Percentiles rank a stretch among this genome's conserved stretches.
These are phyloP conservation scores for Combretum micranthum DNA, from an alignment of 345 rosid species.

Conservation along the genomic window DNA sequence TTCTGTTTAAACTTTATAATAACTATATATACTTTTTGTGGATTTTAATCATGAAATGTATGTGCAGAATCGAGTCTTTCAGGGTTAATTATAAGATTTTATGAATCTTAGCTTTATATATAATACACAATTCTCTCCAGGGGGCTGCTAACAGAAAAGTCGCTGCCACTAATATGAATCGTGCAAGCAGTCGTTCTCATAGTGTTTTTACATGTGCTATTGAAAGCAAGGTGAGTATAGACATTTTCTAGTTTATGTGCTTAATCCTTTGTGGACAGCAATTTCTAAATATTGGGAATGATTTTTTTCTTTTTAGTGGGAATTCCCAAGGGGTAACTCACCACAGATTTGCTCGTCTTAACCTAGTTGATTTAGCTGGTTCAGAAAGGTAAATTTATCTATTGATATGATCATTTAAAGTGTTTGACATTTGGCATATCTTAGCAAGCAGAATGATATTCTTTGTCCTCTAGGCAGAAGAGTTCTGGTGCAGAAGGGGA, in stretches of 20 bases:
- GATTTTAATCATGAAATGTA: too few relatives aligned
- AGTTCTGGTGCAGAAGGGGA: conserved; percentile 99
- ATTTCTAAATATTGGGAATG: background rate
- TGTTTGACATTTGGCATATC: background rate
- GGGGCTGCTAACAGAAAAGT: conserved; percentile 97
- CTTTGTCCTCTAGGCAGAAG: conserved; percentile 56
- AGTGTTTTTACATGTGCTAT: conserved; percentile 95
- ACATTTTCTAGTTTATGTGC: background rate
- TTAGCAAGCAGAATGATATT: background rate
- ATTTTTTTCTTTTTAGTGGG: conserved; percentile 63
- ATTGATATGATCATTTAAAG: background rate
- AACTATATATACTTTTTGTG: too few relatives aligned
- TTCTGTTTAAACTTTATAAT: too few relatives aligned
- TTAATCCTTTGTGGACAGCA: too few relatives aligned
- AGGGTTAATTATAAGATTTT: too few relatives aligned
- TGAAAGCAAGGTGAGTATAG: conserved; percentile 71
- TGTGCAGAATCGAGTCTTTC: too few relatives aligned
- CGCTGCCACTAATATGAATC: conserved; percentile 97
- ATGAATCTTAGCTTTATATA: too few relatives aligned
- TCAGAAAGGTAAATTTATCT: conserved; percentile 68
- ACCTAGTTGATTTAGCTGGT: conserved; percentile 98
- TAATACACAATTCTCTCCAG: conserved; percentile 29
- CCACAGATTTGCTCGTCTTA: conserved; percentile 94
- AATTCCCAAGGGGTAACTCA: conserved; percentile 91
- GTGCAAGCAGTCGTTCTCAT: conserved; percentile 97